Evolutionary conservation across 768 basidiomycete species (phyloP), one percentile per base, ranked within the genome.

Genomic region (Psilocybe sp.): DNA sequence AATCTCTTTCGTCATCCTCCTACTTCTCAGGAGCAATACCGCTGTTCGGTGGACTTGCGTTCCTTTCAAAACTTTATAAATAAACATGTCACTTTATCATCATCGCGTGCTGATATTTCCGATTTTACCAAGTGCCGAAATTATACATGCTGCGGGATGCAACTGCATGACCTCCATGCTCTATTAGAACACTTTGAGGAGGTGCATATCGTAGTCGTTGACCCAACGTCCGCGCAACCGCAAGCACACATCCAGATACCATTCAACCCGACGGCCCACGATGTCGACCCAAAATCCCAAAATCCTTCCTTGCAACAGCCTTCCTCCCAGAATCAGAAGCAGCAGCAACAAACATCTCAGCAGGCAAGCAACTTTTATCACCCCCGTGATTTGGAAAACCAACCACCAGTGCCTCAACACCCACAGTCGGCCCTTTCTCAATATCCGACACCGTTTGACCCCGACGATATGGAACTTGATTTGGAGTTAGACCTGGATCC

Each of bases 151-250:
- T 97, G 93, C 63, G 92, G 92, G 9, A 70, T 88, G 44, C 79
- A 85, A 55, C 77, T 92, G 14, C 67, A 64, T 44, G 71, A 73
- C 52, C 64, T 73, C 20, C 70, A 73, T 52, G 71, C 90, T 2
- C 83, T 96, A 10, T 79, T 96, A 2, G 91, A 95, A 67, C 93
- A 96, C 63, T 94, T 95, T 56, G 93, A 96, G 61, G 87, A 92
- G 52, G 83, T 84, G 41, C 93, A 96, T 64, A 88, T 95, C 64
- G 78, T 89, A 61, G 82, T 92, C 51, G 64, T 86, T 38, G 75
- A 79, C 62, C 73, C 72, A 34, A 58, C 60, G 40, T 65, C 59
- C 3, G 62, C 64, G 4, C 63, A 66, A 47, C 59, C 64, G 12
- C 68, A 66, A 10, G 69, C 77, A 10, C 61, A 73, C 55, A 68